phyloP scores from a whole-genome alignment of 2,329 filamentous ascomycete species.

The Daldinia sp. region DNA sequence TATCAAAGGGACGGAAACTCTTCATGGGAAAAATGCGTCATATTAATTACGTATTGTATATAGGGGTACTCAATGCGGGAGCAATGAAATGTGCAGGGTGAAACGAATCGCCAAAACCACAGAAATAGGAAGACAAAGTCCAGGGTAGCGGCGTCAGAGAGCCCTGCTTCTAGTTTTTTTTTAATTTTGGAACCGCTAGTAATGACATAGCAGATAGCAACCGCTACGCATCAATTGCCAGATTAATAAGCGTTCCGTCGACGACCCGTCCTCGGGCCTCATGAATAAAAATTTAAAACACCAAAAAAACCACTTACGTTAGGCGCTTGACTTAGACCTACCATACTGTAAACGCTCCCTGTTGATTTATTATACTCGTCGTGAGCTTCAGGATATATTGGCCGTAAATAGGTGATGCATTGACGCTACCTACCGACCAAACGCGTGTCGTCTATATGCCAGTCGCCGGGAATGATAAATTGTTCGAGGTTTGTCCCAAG shows the following conservation, averaged over 20 bases:
- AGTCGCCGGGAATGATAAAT: neutral
- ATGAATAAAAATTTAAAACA: neutral
- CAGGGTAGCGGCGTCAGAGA: slow-evolving; percentile 65
- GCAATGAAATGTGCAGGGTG: slow-evolving; percentile 62
- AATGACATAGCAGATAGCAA: slow-evolving; percentile 62
- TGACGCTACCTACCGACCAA: slow-evolving; percentile 29
- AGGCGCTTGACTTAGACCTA: neutral
- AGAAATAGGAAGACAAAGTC: slow-evolving; percentile 7
- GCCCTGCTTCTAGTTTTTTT: slow-evolving; percentile 60
- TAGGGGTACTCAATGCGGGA: neutral
- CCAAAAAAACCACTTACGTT: slow-evolving; percentile 37
- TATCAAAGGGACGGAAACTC: neutral
- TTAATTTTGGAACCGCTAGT: slow-evolving; percentile 64
- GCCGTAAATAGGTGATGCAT: slow-evolving; percentile 16
- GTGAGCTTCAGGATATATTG: neutral
- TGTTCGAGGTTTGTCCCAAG: neutral
- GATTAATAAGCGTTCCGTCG: slow-evolving; percentile 55
- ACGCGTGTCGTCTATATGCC: neutral
- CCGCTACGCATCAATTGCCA: slow-evolving; percentile 65
- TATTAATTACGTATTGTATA: slow-evolving; percentile 21
- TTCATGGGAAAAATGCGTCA: slow-evolving; percentile 1
- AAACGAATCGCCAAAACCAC: slow-evolving; percentile 70
- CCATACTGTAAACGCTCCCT: neutral
- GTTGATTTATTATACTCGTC: neutral
- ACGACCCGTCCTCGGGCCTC: neutral